phyloP scores from a whole-genome alignment of 805 yeast species.

The Wickerhamomyces bisporus region DNA sequence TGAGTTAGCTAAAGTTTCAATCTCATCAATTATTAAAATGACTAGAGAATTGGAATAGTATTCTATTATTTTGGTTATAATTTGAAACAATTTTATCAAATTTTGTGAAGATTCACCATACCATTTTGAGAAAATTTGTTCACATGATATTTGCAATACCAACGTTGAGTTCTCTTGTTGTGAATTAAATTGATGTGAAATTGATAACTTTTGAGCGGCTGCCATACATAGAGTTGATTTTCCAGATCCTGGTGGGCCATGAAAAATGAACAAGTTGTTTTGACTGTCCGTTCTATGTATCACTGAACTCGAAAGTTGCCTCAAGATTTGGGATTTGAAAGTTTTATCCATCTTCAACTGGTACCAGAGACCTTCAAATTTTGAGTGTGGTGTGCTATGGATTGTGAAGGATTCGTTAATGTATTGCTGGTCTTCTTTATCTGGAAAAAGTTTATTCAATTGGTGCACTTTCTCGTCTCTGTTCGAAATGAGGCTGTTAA shows the following conservation, averaged over 20 bases:
- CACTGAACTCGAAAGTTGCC: conserved; percentile 10
- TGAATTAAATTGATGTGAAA: conserved; percentile 7
- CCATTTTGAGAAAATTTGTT: conserved; percentile 40
- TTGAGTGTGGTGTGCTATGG: conserved; percentile 25
- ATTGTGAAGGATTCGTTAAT: conserved; percentile 9
- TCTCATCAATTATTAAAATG: conserved; percentile 39
- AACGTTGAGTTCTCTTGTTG: conserved; percentile 21
- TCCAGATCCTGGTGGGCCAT: conserved; percentile 46
- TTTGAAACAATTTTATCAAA: conserved; percentile 31
- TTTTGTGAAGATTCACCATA: conserved; percentile 42
- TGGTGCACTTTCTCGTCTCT: not conserved
- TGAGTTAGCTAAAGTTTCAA: conserved; percentile 40
- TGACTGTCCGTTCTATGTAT: conserved; percentile 12
- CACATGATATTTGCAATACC: conserved; percentile 38
- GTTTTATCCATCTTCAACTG: conserved; percentile 26
- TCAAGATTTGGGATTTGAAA: conserved; percentile 27
- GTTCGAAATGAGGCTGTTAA: not conserved
- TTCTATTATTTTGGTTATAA: conserved; percentile 24
- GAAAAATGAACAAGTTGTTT: conserved; percentile 24
- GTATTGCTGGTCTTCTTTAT: conserved; percentile 3
- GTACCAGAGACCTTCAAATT: conserved; percentile 32
- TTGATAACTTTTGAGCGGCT: conserved; percentile 35
- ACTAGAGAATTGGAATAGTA: conserved; percentile 20
- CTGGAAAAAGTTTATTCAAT: conserved; percentile 10
- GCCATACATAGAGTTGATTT: conserved; percentile 39